Evolutionary conservation across 345 rosid species (phyloP).

Genomic region (Toxicodendron radicans): DNA sequence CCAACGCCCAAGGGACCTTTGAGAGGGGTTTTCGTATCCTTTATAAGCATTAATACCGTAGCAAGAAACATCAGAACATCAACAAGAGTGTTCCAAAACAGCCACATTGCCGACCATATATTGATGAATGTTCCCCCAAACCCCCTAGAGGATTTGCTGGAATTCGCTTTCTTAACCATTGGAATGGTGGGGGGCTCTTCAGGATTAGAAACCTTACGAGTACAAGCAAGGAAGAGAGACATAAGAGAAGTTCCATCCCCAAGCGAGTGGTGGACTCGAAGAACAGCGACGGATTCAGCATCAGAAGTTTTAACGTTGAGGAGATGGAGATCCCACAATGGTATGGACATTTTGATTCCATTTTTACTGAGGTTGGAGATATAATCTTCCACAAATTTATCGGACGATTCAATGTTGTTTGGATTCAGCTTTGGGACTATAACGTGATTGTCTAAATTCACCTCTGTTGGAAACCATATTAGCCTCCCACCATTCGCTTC

Average conservation of each 20-base stretch:
- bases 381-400: constrained; percentile 35
- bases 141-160: not conserved
- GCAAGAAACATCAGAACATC: constrained; percentile 25
- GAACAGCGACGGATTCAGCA: constrained; percentile 29
- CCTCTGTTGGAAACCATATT: constrained; percentile 35
- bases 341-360: constrained; percentile 29
- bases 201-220: constrained; percentile 25
- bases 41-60: constrained; percentile 21
- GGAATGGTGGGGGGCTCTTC: constrained; percentile 22
- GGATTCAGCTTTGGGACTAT: constrained; percentile 19
- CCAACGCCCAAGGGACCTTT: constrained; percentile 26
- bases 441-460: constrained; percentile 35
- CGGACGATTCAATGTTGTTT: not conserved
- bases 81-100: constrained; percentile 30
- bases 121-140: not conserved
- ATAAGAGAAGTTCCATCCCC: not conserved
- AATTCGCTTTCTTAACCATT: not conserved
- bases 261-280: constrained; percentile 38
- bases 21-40: constrained; percentile 34
- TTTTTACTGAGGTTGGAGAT: constrained; percentile 18
- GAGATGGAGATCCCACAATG: constrained; percentile 42
- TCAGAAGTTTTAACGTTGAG: constrained; percentile 21
- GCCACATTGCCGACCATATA: not conserved
- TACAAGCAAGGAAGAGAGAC: constrained; percentile 19
- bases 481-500: constrained; percentile 18